Evolutionary conservation across 768 basidiomycete genomes (phyloP).

Genomic region (Suillus ampliporus): DNA sequence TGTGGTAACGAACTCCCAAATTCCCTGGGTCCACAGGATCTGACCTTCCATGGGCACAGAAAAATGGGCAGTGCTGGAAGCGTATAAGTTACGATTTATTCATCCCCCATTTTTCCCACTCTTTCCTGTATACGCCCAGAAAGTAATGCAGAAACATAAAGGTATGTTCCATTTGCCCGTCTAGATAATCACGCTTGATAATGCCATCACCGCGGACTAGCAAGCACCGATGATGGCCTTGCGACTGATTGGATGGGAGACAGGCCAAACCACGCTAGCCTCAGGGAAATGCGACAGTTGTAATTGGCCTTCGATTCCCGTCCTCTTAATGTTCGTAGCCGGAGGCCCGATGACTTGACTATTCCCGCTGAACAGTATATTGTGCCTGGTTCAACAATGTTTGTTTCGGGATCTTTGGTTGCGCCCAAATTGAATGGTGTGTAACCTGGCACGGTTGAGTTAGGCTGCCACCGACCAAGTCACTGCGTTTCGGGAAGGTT

Average conservation of each 20-base stretch:
- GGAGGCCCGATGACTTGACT: no score
- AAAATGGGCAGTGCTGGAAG: not conserved
- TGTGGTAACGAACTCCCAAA: not conserved
- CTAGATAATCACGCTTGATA: not conserved
- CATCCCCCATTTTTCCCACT: not conserved
- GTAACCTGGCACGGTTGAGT: not conserved
- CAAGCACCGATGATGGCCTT: not conserved
- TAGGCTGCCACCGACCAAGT: not conserved
- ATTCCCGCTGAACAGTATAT: not conserved
- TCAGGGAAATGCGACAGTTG: no score
- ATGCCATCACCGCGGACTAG: not conserved
- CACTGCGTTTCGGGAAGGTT: not conserved
- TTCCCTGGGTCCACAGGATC: not conserved
- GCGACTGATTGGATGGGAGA: not conserved
- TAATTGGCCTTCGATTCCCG: not conserved
- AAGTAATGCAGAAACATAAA: not conserved
- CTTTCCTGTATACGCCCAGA: not conserved
- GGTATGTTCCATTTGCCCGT: not conserved
- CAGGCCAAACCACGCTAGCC: not conserved
- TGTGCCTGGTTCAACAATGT: no score
- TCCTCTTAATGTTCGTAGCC: not conserved
- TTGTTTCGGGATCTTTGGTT: not conserved
- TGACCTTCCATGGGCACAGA: not conserved
- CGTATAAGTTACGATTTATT: not conserved
- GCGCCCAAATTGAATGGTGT: not conserved